phyloP scores from a whole-genome alignment of 78 protist species.

The Cavenderia fasciculata region DNA sequence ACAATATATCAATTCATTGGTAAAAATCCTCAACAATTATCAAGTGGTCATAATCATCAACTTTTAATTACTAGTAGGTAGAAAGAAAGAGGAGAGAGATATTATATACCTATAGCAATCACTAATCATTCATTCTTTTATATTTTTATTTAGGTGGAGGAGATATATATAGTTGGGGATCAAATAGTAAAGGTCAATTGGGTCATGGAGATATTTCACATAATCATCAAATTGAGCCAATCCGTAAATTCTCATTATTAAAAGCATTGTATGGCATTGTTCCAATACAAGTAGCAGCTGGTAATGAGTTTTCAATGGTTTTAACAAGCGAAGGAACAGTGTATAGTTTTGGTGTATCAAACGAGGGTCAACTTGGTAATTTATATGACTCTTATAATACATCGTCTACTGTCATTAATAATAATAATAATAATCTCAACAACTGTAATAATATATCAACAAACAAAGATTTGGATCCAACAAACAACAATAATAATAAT shows the following conservation, averaged over 20 bases:
- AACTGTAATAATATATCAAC: no score
- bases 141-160: slow-evolving; percentile 28
- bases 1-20: background rate
- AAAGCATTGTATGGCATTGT: slow-evolving; percentile 25
- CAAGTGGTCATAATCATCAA: slow-evolving; percentile 20
- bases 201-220: slow-evolving; percentile 64
- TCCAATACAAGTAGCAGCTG: slow-evolving; percentile 4
- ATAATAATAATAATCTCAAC: no score
- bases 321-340: slow-evolving; percentile 47
- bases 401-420: no score
- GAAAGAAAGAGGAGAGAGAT: background rate
- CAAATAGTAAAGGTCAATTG: slow-evolving; percentile 69
- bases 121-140: background rate
- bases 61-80: slow-evolving; percentile 18
- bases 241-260: slow-evolving; percentile 45
- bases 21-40: background rate
- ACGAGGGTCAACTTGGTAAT: slow-evolving; percentile 47
- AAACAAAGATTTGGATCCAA: no score
- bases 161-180: slow-evolving; percentile 73
- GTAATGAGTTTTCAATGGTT: slow-evolving; percentile 35
- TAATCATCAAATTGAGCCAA: background rate
- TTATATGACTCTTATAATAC: no score
- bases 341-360: slow-evolving; percentile 33
- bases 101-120: no score
- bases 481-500: no score